Base-by-base conservation (phyloP, 192 early-diverging fungal genomes). In the Gaertneriomyces semiglobifer region DNA sequence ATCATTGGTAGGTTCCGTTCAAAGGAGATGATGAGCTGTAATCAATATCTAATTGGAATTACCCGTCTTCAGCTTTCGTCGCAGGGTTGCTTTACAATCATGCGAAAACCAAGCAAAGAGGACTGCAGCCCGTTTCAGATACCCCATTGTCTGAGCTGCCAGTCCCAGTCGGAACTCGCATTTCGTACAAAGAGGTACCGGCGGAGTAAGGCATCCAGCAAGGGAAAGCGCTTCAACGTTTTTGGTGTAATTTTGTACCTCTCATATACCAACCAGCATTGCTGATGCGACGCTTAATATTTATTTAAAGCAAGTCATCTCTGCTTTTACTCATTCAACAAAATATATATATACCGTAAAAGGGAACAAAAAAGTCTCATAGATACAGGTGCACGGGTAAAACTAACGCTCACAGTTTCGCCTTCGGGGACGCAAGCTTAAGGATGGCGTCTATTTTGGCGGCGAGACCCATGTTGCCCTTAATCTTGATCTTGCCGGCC, bases 401-500 rank as follows among this genome's bases (percentile, higher is more conserved):
- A 52, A 52, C 4, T 18, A 4, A 52, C 50, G 20, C n/a, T 52
- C 50, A 58, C 45, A 62, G 33, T 47, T 62, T 58, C 14, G 56
- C 56, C 56, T 58, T 58, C 18, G 18, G 18, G 14, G 56, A 18
- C 14, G 56, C 56, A 51, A 68, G 66, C 50, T 68, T 60, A 11
- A 68, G 52, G 42, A 68, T 58, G 11, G 46, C 66, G 41, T 68
- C 66, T 10, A 68, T 45, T 43, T 68, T 68, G 20, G 65, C 58
- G 5, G 81, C 79, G 10, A 82, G 67, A 20, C 58, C 73, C 76
- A 84, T 79, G 62, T 84, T 83, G 52, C 82, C 82, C 76, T 79
- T 88, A 55, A 88, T 79, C 79, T 95, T 96, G 60, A 82, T 79
- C 72, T 96, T 96, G 57, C 95, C 92, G 44, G 80, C 71, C 91